Base-by-base conservation (phyloP, 148 eudicot species). In the Rhododendron kiyosumense region DNA sequence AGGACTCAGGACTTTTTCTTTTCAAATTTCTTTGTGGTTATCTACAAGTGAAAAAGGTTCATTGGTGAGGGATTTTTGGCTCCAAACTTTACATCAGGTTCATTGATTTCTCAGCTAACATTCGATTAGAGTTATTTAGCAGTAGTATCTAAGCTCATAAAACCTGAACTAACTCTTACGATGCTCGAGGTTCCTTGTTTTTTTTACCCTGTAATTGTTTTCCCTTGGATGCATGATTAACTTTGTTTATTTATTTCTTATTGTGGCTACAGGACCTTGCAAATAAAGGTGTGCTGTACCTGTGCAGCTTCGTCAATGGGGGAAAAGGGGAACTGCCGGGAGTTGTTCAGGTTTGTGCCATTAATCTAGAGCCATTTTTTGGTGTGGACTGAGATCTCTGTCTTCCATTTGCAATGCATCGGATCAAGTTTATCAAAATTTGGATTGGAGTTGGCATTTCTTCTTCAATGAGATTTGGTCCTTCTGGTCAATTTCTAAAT, bases 231-330 rank as follows among this genome's bases (percentile, higher is more conserved):
- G 36, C n/a, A 14, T 79, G 54, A 78, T 61, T 46, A 78, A 59
- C 74, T 41, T 30, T 59, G 34, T 78, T 54, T 69, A 8, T 8
- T 77, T 77, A 0, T 61, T 74, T 48, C 51, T 30, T 45, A 5
- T 12, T 81, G 18, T 61, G 63, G 61, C 73, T 51, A 84, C 90
- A 95, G 98, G 89, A 85, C 61, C 88, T 92, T 85, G 90, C 96
- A 86, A 94, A 92, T 78, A 84, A 83, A 84, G 98, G 95, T 12
- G 91, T 95, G 69, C 78, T 89, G 77, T 92, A 92, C 89, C 91
- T 95, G 89, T 88, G 91, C 87, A 86, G 92, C 79, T 84, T 91
- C 86, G 94, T 86, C 81, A 91, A 92, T 48, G 97, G 94, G 79
- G 92, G 85, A 84, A 88, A 84, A 69, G 54, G 65, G 20, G 89